Percentiles rank a stretch among this genome's conserved stretches.
Evolutionary conservation across 352 stramenopile genomes (phyloP).

Genomic region (Pythium periplocum): DNA sequence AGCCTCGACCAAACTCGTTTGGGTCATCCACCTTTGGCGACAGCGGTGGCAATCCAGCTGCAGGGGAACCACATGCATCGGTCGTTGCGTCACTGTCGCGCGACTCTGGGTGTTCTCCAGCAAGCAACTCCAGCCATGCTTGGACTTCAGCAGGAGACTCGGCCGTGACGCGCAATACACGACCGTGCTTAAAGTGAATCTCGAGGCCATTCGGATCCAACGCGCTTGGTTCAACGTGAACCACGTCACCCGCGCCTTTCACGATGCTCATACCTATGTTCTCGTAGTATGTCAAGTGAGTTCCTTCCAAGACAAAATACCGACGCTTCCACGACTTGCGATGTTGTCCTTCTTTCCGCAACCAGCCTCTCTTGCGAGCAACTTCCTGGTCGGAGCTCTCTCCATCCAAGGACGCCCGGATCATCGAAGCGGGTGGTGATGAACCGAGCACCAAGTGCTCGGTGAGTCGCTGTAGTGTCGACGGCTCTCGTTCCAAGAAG

Average conservation of each 20-base stretch:
- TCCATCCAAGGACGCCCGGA: background rate
- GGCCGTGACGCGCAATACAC: slow-evolving; percentile 55
- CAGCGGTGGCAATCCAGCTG: slow-evolving; percentile 29
- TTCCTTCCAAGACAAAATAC: slow-evolving; percentile 55
- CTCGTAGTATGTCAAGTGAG: slow-evolving; percentile 27
- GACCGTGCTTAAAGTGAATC: slow-evolving; percentile 47
- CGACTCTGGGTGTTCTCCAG: slow-evolving; percentile 8
- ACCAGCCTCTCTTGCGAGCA: slow-evolving; percentile 58
- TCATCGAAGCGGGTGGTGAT: background rate
- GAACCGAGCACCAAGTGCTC: background rate
- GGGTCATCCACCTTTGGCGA: slow-evolving; percentile 27
- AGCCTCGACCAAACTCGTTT: slow-evolving; percentile 24
- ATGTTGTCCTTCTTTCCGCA: slow-evolving; percentile 71
- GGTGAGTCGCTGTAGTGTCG: slow-evolving; percentile 2
- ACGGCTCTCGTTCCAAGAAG: slow-evolving; percentile 37
- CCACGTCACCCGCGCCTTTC: slow-evolving; percentile 54
- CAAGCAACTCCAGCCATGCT: slow-evolving; percentile 50
- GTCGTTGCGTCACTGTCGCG: background rate
- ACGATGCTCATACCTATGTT: slow-evolving; percentile 20
- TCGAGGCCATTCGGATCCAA: slow-evolving; percentile 63
- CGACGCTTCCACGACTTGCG: slow-evolving; percentile 73
- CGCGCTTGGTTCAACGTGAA: slow-evolving; percentile 35
- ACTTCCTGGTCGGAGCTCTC: background rate
- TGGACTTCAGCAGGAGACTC: slow-evolving; percentile 61
- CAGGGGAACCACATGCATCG: background rate